Base-by-base conservation (phyloP, 2,329 filamentous ascomycete genomes). In the Xylaria hypoxylon region DNA sequence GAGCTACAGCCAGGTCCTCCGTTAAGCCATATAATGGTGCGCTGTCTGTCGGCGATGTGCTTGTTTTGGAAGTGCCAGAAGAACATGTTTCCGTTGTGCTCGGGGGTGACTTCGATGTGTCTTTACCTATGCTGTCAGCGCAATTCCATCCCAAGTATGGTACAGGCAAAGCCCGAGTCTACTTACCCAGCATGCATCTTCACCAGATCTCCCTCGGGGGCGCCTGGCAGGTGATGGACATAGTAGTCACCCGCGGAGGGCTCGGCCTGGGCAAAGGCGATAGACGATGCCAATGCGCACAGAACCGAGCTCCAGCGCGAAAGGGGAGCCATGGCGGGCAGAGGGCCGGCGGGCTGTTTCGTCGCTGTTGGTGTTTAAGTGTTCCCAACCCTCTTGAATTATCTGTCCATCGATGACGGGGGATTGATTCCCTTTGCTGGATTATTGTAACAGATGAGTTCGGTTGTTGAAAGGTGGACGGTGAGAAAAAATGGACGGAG, bases 111-210 rank as follows among this genome's bases (percentile, higher is more conserved):
- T 81, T 98, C 94, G 79, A 99, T 91, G 82, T 99, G 96, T 61
- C 94, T 97, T 77, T 53, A 74, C 62, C 64, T 19, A 40, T 19
- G 26, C 26, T 19, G 60, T 72, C 50, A 72, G 68, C 38, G n/a
- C 38, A 42, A 19, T 33, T n/a, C 3, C 19, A 17, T 19, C 3
- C 33, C 15, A 58, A 24, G 31, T n/a, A n/a, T 24, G 10, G 11
- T 1, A 33, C 17, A 33, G 5, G 22, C n/a, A 42, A 17, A 24
- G n/a, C 19, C 19, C 7, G 31, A 44, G n/a, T 50, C 26, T 62
- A 81, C 91, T 83, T 83, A 97, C 93, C 96, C 96, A 82, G 96
- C 95, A 85, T 98, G 96, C 95, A 98, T 98, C 85, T 97, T 97
- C 76, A 97, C 81, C 68, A 93, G 81, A 42, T 93, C 90, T 22